Percentiles rank a stretch among this genome's conserved stretches.
phyloP scores from a whole-genome alignment of 208 protist genomes.

The Blastocrithidia nonstop region DNA sequence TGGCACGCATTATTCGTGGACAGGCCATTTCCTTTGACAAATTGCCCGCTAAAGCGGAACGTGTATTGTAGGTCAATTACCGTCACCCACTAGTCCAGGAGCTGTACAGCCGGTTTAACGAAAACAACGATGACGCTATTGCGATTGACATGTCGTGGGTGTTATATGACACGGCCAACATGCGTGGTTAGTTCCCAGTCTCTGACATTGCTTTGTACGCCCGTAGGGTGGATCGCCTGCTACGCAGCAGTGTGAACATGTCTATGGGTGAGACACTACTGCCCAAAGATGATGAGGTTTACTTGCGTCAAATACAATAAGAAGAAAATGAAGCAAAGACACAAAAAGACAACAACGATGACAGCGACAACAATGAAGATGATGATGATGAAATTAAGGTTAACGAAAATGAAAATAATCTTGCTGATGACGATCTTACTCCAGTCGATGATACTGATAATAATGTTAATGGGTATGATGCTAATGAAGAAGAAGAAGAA shows the following conservation, averaged over 20 bases:
- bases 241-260: conserved; percentile 77
- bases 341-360: neutral
- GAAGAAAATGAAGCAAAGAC: neutral
- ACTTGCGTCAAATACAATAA: conserved; percentile 10
- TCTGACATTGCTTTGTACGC: conserved; percentile 61
- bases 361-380: conserved; percentile 3
- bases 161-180: conserved; percentile 91
- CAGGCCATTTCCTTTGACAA: conserved; percentile 78
- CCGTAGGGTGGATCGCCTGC: conserved; percentile 74
- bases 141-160: conserved; percentile 85
- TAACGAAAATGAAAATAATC: neutral
- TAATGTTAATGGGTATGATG: too few relatives aligned
- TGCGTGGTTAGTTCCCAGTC: conserved; percentile 90
- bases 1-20: conserved; percentile 93
- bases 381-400: conserved; percentile 8
- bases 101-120: conserved; percentile 76
- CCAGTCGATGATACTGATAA: too few relatives aligned
- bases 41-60: conserved; percentile 39
- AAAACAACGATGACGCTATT: conserved; percentile 67
- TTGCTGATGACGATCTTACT: neutral
- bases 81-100: conserved; percentile 92
- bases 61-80: conserved; percentile 97
- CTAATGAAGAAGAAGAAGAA: too few relatives aligned
- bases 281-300: conserved; percentile 58
- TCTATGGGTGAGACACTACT: conserved; percentile 43